A percentile compares a stretch with the other conserved stretches of the same genome.
Conservation (phyloP, 2,329 filamentous ascomycete species). For the Rachicladosporium sp. region DNA sequence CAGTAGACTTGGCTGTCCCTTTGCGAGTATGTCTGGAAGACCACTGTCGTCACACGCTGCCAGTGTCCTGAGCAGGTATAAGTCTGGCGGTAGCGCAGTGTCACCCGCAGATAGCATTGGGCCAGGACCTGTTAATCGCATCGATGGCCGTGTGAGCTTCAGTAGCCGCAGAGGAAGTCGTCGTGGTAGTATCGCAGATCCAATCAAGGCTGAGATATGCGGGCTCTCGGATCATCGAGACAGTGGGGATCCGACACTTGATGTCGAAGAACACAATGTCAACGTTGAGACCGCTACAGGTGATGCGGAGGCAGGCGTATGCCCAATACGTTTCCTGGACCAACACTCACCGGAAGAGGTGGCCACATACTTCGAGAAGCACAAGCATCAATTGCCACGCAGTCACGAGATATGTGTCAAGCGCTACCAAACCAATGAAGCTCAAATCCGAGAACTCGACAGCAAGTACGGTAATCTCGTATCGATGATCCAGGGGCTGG, state of each 20-base stretch:
- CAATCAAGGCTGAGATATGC: constrained; percentile 26
- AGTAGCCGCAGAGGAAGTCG: constrained; percentile 14
- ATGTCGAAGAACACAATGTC: too few relatives aligned
- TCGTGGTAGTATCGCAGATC: constrained; percentile 20
- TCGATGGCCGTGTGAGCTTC: constrained; percentile 34
- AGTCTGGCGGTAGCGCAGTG: constrained; percentile 8
- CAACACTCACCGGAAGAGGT: constrained; percentile 89
- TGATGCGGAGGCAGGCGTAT: constrained; percentile 46
- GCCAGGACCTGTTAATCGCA: constrained; percentile 16
- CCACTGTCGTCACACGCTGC: constrained; percentile 26
- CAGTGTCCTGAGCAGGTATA: constrained; percentile 28
- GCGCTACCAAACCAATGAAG: constrained; percentile 75
- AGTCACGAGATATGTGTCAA: constrained; percentile 89
- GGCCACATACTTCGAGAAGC: constrained; percentile 82
- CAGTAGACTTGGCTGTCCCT: constrained; percentile 70
- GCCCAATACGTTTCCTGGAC: constrained; percentile 84
- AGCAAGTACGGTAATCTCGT: constrained; percentile 87
- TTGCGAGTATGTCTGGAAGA: constrained; percentile 42
- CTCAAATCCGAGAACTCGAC: constrained; percentile 76
- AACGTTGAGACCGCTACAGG: too few relatives aligned
- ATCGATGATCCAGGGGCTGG: constrained; percentile 87
- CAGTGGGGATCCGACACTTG: too few relatives aligned
- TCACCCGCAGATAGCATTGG: constrained; percentile 15
- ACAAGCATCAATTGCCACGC: constrained; percentile 87
- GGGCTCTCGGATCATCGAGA: constrained; percentile 19